Conservation (phyloP, 1,284 basidiomycete species). For the Naganishia cerealis region DNA sequence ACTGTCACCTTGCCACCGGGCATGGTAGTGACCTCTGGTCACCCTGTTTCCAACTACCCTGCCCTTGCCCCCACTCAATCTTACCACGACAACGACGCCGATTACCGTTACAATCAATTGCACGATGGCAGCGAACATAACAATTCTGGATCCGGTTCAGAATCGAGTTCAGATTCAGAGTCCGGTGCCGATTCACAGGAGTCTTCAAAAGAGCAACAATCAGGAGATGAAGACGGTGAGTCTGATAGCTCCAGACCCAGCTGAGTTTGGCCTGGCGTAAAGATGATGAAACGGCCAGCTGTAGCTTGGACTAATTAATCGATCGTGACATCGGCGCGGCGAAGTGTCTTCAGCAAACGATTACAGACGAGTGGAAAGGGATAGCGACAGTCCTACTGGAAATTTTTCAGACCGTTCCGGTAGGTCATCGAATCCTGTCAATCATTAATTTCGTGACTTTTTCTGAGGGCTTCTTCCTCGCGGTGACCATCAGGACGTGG, state of each 20-base stretch:
- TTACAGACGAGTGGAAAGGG: background rate
- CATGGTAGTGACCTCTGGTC: background rate
- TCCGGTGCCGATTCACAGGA: background rate
- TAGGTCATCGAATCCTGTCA: background rate
- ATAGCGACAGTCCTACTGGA: background rate
- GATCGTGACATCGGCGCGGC: background rate
- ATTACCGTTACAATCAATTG: background rate
- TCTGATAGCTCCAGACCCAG: background rate
- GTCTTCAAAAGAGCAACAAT: background rate
- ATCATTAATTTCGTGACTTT: background rate
- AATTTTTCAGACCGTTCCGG: background rate
- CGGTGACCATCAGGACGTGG: background rate
- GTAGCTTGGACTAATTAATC: background rate
- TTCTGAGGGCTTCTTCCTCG: background rate
- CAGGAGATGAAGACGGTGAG: background rate
- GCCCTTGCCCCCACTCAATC: background rate
- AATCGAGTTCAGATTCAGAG: background rate
- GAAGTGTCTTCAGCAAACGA: background rate
- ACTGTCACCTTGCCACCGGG: background rate
- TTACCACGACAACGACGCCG: background rate
- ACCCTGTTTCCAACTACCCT: background rate
- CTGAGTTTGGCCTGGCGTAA: background rate
- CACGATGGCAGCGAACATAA: background rate
- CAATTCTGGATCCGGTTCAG: background rate
- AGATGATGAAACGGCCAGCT: background rate